A percentile compares a stretch with the other conserved stretches of the same genome.
Evolutionary conservation across 257 asterid species (phyloP).

Genomic region (Ilex aquifolium): DNA sequence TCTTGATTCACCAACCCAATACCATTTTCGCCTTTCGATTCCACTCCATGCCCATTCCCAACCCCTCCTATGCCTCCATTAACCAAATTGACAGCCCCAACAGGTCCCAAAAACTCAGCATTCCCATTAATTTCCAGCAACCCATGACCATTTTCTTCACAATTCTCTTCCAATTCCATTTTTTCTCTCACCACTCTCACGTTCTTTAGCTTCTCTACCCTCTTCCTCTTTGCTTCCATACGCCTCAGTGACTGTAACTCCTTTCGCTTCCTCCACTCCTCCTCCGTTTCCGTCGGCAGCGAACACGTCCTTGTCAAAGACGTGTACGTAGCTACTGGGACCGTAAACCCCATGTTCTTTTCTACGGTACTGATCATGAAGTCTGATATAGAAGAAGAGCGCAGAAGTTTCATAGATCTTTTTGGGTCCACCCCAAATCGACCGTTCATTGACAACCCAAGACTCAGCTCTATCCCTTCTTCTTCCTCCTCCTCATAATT

Average conservation of each 20-base stretch:
- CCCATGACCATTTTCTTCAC: conserved; percentile 16
- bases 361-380: conserved; percentile 17
- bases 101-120: not conserved
- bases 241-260: conserved; percentile 58
- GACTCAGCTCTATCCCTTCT: conserved; percentile 52
- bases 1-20: no score
- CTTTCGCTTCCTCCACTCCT: conserved; percentile 59
- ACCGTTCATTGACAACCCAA: conserved; percentile 78
- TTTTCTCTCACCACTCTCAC: conserved; percentile 33
- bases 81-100: not conserved
- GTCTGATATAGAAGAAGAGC: conserved; percentile 50
- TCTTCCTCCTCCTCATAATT: conserved; percentile 14
- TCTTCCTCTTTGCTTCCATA: conserved; percentile 61
- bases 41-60: no score
- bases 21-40: no score
- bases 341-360: conserved; percentile 16
- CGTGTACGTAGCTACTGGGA: conserved; percentile 23
- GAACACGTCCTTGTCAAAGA: conserved; percentile 57
- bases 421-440: conserved; percentile 75
- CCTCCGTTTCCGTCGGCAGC: conserved; percentile 46
- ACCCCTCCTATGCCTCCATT: no score
- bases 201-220: conserved; percentile 55
- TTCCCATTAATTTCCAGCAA: conserved; percentile 10
- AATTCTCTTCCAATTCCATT: conserved; percentile 22
- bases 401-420: conserved; percentile 29